Evolutionary conservation across 768 basidiomycete species (phyloP), one percentile per base, ranked within the genome.

Genomic region (Pleurotus ostreatus): DNA sequence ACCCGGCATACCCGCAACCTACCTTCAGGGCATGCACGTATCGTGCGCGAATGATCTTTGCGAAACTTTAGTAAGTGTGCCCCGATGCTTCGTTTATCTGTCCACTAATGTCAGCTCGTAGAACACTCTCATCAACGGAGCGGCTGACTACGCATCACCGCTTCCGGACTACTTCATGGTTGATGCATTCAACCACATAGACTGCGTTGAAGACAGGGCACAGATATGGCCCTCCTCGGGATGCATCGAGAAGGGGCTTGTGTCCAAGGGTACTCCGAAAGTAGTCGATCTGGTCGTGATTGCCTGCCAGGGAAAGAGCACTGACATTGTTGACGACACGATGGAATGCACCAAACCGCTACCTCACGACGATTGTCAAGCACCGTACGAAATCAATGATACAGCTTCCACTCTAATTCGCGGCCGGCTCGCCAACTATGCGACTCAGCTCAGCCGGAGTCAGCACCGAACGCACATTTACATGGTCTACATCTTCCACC

Each of bases 381-480:
- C 25, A n/a, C 30, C 44, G 0, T 47, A 48, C 25, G 59, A 59
- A 20, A 5, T 5, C 4, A n/a, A 12, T 2, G 23, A 25, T 13
- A 39, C 39, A 12, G 20, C 11, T 15, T n/a, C 12, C 2, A 49
- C 12, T 18, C 26, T 20, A n/a, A 48, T 51, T 7, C 49, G 58
- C 0, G 65, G 67, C 0, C 65, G 71, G 41, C 57, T 72, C 7
- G 56, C 61, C 3, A 53, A 57, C 9, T 70, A 69, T 41, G 59
- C 61, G 2, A 59, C 63, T 22, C 62, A 65, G 26, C 49, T 62
- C 2, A 22, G 55, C 26, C 59, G 56, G 46, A 23, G 51, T 4
- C 70, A 74, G 40, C 68, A 68, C 54, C 69, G 74, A 1, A 58
- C 60, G 7, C 66, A 65, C 18, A 55, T 65, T 1, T 74, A 76